Evolutionary conservation across 306 rosid species (phyloP), one percentile per base, ranked within the genome.

Genomic region (Quercus suber): DNA sequence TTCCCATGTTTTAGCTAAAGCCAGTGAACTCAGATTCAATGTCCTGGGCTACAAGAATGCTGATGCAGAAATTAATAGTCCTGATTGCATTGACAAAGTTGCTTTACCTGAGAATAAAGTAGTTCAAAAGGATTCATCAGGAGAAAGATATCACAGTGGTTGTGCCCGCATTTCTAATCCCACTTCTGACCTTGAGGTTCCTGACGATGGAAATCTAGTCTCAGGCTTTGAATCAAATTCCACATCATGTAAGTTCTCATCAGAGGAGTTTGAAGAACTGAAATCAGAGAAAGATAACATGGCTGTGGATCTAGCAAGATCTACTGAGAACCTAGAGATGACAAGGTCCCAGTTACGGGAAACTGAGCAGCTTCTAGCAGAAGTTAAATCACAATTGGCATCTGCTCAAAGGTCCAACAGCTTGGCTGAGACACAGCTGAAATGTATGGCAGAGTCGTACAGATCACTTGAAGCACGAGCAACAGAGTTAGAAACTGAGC

Each of bases 391-490:
- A 82, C 94, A 91, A 23, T 83, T 96, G 80, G 88, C 93, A 75
- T 91, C 95, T 72, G 90, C 93, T 78, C 82, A 84, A 79, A 91
- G 86, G 41, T 89, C 99, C 51, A 96, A 93, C 86, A 87, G 97
- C 87, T 83, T 96, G 78, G 82, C 94, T 55, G 99, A 96, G 86
- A 96, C 99, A 2, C 99, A 96, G 92, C 90, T 96, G 61, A 96
- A 91, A 84, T 96, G 99, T 74, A 93, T 96, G 99, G 98, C 96
- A 73, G 98, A 96, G 79, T 96, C 99, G 0, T 96, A 96, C 83
- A 86, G 96, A 71, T 90, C 97, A 74, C 97, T 96, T 72, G 99
- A 96, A 86, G 82, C 86, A 35, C 93, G 93, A 33, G 84, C 97
- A 31, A 86, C 84, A 19, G 98, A 89, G 81, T 85, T 93, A 37